Evolutionary conservation across 371 early-diverging fungal genomes (phyloP).

Genomic region (Lichtheimia corymbifera): DNA sequence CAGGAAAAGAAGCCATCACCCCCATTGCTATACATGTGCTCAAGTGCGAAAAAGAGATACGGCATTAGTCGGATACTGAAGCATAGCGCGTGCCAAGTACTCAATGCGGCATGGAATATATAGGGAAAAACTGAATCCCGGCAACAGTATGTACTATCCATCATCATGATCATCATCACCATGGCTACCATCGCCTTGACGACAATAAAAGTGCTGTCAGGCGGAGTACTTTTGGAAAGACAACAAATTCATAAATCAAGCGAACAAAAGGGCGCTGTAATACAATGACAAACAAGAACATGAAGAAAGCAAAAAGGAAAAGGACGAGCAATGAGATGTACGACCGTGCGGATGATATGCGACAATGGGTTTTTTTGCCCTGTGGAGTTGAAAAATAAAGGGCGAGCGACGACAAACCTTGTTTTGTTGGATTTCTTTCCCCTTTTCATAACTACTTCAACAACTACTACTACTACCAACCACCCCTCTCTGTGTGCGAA

Average conservation of each 20-base stretch:
- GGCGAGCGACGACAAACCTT: not conserved
- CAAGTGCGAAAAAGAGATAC: too few relatives aligned
- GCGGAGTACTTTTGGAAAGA: conserved; percentile 66
- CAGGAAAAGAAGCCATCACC: too few relatives aligned
- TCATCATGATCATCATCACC: too few relatives aligned
- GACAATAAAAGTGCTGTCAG: too few relatives aligned
- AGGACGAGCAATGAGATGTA: too few relatives aligned
- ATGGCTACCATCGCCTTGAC: too few relatives aligned
- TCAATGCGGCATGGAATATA: conserved; percentile 18
- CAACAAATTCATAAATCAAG: conserved; percentile 77
- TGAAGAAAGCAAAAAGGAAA: not conserved
- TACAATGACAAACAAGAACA: conserved; percentile 21
- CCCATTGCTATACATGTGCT: too few relatives aligned
- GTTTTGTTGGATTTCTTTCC: conserved; percentile 16
- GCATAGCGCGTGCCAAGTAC: too few relatives aligned
- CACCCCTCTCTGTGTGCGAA: conserved; percentile 15
- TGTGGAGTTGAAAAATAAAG: conserved; percentile 17
- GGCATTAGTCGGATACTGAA: too few relatives aligned
- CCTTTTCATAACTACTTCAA: conserved; percentile 4
- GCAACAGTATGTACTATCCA: conserved; percentile 21
- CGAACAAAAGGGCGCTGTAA: conserved; percentile 79
- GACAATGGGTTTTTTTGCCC: not conserved
- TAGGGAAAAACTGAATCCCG: conserved; percentile 68
- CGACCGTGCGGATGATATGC: conserved; percentile 1
- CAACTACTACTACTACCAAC: not conserved